Evolutionary conservation across 1,139 yeast species (phyloP).

Genomic region (Pichia terricola): DNA sequence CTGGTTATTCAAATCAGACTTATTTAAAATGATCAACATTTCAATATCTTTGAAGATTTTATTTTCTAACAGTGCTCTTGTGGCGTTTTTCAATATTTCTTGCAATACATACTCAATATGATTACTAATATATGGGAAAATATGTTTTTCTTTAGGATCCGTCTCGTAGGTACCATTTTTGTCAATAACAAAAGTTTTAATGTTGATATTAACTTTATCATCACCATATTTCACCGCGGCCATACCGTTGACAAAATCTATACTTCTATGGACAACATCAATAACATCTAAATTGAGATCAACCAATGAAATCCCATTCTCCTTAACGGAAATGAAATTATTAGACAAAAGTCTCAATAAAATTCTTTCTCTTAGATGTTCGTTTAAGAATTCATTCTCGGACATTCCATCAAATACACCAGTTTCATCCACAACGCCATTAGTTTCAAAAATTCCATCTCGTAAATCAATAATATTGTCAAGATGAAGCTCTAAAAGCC

Average conservation of each 20-base stretch:
- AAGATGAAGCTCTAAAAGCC: constrained; percentile 64
- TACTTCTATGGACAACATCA: constrained; percentile 50
- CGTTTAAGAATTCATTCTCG: constrained; percentile 56
- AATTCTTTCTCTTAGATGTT: constrained; percentile 76
- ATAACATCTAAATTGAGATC: constrained; percentile 55
- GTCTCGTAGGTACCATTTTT: constrained; percentile 10
- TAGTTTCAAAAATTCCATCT: constrained; percentile 73
- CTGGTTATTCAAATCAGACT: constrained; percentile 23
- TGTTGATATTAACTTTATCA: constrained; percentile 41
- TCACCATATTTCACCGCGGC: constrained; percentile 76
- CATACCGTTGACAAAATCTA: constrained; percentile 72
- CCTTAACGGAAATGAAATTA: constrained; percentile 59
- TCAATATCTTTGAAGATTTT: constrained; percentile 47
- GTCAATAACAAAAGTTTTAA: constrained; percentile 31
- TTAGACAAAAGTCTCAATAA: constrained; percentile 78
- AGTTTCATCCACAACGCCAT: constrained; percentile 12
- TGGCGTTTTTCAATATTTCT: constrained; percentile 80
- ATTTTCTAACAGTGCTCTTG: constrained; percentile 77
- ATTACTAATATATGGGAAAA: constrained; percentile 73
- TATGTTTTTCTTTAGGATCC: constrained; percentile 8
- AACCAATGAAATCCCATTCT: constrained; percentile 58
- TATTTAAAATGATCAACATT: constrained; percentile 50
- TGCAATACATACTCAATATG: constrained; percentile 81
- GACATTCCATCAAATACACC: constrained; percentile 29
- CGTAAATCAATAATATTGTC: constrained; percentile 78